phyloP scores from a whole-genome alignment of 1,139 yeast genomes.

The Kodamaea fungicola region DNA sequence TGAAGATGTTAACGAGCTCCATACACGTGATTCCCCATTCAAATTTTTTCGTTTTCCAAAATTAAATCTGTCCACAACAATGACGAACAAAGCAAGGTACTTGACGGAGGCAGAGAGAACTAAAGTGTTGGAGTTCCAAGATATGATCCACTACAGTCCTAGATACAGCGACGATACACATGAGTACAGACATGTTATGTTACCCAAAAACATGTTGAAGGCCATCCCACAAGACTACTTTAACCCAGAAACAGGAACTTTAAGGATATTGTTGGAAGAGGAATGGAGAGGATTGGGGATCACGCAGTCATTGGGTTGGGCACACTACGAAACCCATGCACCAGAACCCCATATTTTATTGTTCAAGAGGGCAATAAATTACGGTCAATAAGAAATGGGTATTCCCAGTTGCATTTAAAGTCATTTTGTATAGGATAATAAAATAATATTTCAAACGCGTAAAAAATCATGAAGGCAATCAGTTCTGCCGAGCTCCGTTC shows the following conservation, averaged over 20 bases:
- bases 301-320: slow-evolving; percentile 98
- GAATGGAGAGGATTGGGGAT: slow-evolving; percentile 99
- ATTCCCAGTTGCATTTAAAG: no score
- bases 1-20: no score
- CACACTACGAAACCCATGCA: slow-evolving; percentile 94
- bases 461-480: slow-evolving; percentile 13
- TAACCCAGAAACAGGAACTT: slow-evolving; percentile 91
- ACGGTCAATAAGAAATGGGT: slow-evolving; percentile 15
- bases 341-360: slow-evolving; percentile 97
- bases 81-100: slow-evolving; percentile 54
- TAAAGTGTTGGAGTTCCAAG: slow-evolving; percentile 86
- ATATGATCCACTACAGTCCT: slow-evolving; percentile 91
- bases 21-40: not conserved
- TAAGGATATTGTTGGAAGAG: slow-evolving; percentile 85
- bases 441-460: not conserved
- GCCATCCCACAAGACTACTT: slow-evolving; percentile 96
- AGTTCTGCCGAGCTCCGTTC: slow-evolving; percentile 25
- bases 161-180: slow-evolving; percentile 85
- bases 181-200: slow-evolving; percentile 90
- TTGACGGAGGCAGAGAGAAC: slow-evolving; percentile 82
- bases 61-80: slow-evolving; percentile 1
- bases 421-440: not conserved
- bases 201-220: slow-evolving; percentile 94
- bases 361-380: slow-evolving; percentile 66
- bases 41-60: not conserved